Conservation (phyloP, 2,329 filamentous ascomycete genomes). For the Xylariaceae sp. region DNA sequence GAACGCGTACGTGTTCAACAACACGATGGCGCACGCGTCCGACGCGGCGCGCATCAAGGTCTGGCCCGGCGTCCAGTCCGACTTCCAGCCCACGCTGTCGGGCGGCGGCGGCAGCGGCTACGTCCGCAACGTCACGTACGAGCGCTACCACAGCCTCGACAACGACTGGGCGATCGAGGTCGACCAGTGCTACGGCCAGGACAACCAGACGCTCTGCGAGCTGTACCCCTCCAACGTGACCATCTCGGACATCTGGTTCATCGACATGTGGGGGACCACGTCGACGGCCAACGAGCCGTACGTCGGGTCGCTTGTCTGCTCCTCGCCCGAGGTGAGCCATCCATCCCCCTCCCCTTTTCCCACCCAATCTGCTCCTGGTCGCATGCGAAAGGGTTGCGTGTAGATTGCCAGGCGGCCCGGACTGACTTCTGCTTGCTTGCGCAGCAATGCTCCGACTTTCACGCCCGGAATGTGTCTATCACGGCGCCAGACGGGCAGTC, state of each 20-base stretch:
- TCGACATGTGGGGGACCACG: conserved; percentile 48
- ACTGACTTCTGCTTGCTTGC: not conserved
- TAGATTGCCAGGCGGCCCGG: too few species aligned
- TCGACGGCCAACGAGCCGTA: conserved; percentile 33
- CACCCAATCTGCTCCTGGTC: too few species aligned
- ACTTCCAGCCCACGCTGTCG: conserved; percentile 51
- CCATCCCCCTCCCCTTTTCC: too few species aligned
- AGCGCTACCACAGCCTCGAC: conserved; percentile 51
- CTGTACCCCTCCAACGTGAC: conserved; percentile 34
- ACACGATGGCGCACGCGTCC: conserved; percentile 50
- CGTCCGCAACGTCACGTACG: conserved; percentile 61
- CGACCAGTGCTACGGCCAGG: conserved; percentile 54
- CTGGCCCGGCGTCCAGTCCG: conserved; percentile 53
- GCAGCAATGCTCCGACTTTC: conserved; percentile 14
- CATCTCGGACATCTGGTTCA: conserved; percentile 49
- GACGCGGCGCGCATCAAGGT: conserved; percentile 68
- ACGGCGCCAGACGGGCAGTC: conserved; percentile 11
- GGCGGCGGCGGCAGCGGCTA: conserved; percentile 54
- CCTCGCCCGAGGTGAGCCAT: conserved; percentile 32
- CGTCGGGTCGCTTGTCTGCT: conserved; percentile 40
- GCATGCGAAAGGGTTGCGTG: too few species aligned
- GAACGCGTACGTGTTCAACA: conserved; percentile 58
- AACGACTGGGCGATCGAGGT: conserved; percentile 59
- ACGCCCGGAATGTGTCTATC: conserved; percentile 13
- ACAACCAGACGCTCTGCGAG: conserved; percentile 28